A percentile compares a stretch with the other conserved stretches of the same genome.
phyloP scores from a whole-genome alignment of 345 rosid genomes.

The Murraya paniculata region DNA sequence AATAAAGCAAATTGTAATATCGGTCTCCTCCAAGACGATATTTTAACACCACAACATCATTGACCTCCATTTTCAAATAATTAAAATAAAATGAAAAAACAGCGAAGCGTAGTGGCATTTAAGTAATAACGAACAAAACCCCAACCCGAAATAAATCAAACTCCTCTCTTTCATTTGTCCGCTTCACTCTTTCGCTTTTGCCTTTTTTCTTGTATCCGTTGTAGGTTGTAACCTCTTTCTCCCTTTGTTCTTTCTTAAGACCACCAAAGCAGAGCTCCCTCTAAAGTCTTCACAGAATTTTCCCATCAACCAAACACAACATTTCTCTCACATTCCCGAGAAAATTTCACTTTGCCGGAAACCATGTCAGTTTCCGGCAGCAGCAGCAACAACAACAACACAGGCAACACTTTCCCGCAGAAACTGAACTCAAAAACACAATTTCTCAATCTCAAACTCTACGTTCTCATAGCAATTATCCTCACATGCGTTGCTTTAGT shows the following conservation, averaged over 20 bases:
- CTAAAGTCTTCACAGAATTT: neutral
- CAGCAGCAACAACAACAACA: slow-evolving; percentile 3
- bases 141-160: slow-evolving; percentile 9
- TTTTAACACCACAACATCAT: neutral
- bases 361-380: slow-evolving; percentile 51
- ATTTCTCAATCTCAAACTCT: slow-evolving; percentile 54
- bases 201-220: slow-evolving; percentile 31
- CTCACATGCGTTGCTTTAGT: slow-evolving; percentile 31
- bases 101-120: slow-evolving; percentile 18
- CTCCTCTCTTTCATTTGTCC: slow-evolving; percentile 7
- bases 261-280: neutral
- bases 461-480: slow-evolving; percentile 51
- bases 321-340: neutral
- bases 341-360: slow-evolving; percentile 25
- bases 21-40: neutral
- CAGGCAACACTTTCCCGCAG: slow-evolving; percentile 24
- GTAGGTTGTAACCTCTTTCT: slow-evolving; percentile 16
- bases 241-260: neutral
- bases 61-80: neutral
- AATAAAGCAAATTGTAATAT: neutral
- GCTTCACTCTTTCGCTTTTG: neutral
- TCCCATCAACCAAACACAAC: slow-evolving; percentile 19
- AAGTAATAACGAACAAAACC: slow-evolving; percentile 14
- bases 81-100: neutral
- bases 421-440: slow-evolving; percentile 40